Base-by-base conservation (phyloP, 768 basidiomycete species). In the Trametes punicea region DNA sequence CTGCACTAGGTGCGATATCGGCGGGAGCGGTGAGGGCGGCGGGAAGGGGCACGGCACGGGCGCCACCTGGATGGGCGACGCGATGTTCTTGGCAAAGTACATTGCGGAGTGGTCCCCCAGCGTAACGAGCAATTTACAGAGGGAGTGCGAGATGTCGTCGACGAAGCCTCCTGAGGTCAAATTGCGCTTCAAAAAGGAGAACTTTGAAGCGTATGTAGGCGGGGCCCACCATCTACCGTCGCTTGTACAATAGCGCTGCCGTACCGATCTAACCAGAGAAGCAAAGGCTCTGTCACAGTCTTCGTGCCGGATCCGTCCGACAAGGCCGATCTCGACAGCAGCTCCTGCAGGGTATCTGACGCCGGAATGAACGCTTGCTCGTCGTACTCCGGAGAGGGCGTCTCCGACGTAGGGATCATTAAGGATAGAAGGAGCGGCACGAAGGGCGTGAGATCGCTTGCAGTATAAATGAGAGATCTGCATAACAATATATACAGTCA, bases 31-130 rank as follows among this genome's bases (percentile, higher is more conserved):
- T 1, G 56, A 8, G 10, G 60, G 53, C 4, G 40, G 41, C 0
- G 62, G 51, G 57, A 61, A 59, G 9, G 53, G 46, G 11, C 46
- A 51, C 62, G 60, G 29, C 56, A 66, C n/a, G 9, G 60, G 67
- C 25, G 57, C 67, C 56, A 16, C 73, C 69, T 67, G 69, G 1
- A 66, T 61, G 4, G 73, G 64, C 0, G 82, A 81, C 1, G 83
- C 76, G 51, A 95, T 80, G 62, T 88, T 80, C 6, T 77, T 65
- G 5, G 91, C 88, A 51, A 94, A 75, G 71, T 90, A 94, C 13
- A 78, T 72, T 1, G 87, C 82, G 2, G 92, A 94, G 69, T 95
- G 93, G 59, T 97, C 93, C 0, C 93, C 89, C 1, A 96, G 70
- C 0, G 89, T 88, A 0, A 81, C 81, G 5, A 96, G 74, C 13